These are phyloP conservation scores for Annulohypoxylon moriforme DNA, from an alignment of 495 filamentous ascomycete species.

Conservation along the genomic window DNA sequence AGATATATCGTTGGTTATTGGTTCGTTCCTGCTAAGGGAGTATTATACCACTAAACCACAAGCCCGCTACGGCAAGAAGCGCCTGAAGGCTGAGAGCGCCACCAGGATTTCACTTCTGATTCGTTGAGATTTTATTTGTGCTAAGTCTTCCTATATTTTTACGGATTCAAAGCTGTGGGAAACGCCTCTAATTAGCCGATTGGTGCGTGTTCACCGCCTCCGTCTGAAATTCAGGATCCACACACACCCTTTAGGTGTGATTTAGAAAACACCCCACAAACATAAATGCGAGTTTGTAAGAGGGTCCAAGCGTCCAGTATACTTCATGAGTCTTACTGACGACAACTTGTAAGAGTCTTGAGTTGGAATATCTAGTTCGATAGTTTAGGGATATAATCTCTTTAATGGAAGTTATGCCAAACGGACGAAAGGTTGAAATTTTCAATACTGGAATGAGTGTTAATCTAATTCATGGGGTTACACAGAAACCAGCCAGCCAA, in stretches of 20 bases:
- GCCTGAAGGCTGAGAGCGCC: too few species aligned
- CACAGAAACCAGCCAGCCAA: too few species aligned
- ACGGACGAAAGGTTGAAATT: too few species aligned
- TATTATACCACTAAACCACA: constrained; percentile 48
- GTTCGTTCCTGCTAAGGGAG: constrained; percentile 37
- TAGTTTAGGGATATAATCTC: too few species aligned
- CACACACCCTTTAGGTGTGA: background rate
- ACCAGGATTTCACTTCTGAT: too few species aligned
- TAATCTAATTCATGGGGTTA: too few species aligned
- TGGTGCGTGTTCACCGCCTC: constrained; percentile 8
- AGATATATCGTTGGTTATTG: background rate
- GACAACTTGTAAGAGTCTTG: background rate
- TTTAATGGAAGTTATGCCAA: too few species aligned
- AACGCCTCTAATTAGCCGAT: constrained; percentile 30
- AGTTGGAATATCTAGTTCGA: background rate
- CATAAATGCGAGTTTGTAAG: background rate
- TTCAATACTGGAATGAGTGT: too few species aligned
- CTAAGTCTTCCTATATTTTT: background rate
- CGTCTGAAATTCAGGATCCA: background rate
- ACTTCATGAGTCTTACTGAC: background rate
- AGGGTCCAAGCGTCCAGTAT: background rate
- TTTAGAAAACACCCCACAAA: background rate
- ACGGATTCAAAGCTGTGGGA: background rate
- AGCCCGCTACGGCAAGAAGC: too few species aligned
- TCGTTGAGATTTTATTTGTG: background rate